These are phyloP conservation scores for Haplographium delicatum DNA, from an alignment of 495 filamentous ascomycete genomes.

Conservation along the genomic window DNA sequence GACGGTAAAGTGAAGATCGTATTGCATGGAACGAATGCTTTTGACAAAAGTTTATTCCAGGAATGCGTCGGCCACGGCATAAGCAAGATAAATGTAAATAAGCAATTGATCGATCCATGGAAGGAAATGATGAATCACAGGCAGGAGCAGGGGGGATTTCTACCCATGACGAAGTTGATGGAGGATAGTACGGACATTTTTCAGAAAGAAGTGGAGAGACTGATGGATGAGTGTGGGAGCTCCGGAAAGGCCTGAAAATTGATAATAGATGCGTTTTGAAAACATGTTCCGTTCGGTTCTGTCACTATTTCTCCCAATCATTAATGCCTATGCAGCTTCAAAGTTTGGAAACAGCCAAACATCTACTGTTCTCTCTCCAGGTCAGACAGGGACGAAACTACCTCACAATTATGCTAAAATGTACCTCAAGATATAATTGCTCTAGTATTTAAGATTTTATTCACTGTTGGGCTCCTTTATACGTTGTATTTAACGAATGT, in stretches of 20 bases:
- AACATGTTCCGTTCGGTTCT: too few species aligned
- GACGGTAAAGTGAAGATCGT: slow-evolving; percentile 15
- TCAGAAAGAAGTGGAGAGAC: slow-evolving; percentile 20
- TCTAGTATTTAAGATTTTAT: too few species aligned
- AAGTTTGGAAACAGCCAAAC: too few species aligned
- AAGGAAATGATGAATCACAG: slow-evolving; percentile 20
- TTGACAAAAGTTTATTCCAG: slow-evolving; percentile 18
- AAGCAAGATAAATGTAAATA: slow-evolving; percentile 22
- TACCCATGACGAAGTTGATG: slow-evolving; percentile 21
- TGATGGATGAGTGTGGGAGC: slow-evolving; percentile 26
- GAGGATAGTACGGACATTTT: slow-evolving; percentile 21
- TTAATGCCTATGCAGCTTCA: too few species aligned
- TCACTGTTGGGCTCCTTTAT: too few species aligned
- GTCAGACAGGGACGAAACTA: too few species aligned
- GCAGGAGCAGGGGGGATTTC: slow-evolving; percentile 4
- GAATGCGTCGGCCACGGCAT: slow-evolving; percentile 17
- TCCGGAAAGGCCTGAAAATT: slow-evolving; percentile 14
- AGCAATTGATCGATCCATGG: slow-evolving; percentile 22
- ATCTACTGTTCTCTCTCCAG: too few species aligned
- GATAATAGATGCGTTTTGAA: too few species aligned
- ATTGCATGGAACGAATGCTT: slow-evolving; percentile 21
- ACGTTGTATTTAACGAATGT: too few species aligned
- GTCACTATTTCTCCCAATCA: too few species aligned
- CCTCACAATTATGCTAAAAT: too few species aligned
- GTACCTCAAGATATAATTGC: too few species aligned